Conservation (phyloP, 345 rosid species). For the Eucalyptus urophylla region DNA sequence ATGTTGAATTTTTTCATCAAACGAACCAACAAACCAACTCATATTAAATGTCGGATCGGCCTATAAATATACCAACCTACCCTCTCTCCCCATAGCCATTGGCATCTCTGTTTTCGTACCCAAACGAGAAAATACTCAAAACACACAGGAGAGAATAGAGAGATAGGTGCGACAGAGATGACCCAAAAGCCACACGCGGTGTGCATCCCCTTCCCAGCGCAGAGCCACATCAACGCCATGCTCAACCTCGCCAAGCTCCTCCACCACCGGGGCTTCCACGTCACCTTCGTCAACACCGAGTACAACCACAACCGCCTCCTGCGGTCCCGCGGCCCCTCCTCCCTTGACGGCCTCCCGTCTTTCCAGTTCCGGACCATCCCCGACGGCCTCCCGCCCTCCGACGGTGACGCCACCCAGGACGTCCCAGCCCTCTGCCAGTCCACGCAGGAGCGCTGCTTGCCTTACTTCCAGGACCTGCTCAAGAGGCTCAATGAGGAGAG, state of each 20-base stretch:
- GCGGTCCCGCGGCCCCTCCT: slow-evolving; percentile 11
- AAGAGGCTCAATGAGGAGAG: not conserved
- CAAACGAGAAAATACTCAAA: too few species aligned
- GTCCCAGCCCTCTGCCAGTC: slow-evolving; percentile 19
- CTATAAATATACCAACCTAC: not conserved
- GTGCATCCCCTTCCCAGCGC: slow-evolving; percentile 9
- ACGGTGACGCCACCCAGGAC: slow-evolving; percentile 27
- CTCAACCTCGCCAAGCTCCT: slow-evolving; percentile 37
- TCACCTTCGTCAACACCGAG: slow-evolving; percentile 45
- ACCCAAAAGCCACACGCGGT: slow-evolving; percentile 25
- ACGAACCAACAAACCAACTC: too few species aligned
- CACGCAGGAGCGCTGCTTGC: not conserved
- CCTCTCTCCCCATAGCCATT: not conserved
- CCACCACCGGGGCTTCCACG: slow-evolving; percentile 23
- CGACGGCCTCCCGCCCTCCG: slow-evolving; percentile 15
- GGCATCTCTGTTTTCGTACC: not conserved
- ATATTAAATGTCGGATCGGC: too few species aligned
- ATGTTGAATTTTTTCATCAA: too few species aligned
- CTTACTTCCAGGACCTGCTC: not conserved
- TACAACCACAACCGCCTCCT: slow-evolving; percentile 32
- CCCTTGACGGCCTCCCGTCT: slow-evolving; percentile 22
- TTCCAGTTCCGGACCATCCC: slow-evolving; percentile 14
- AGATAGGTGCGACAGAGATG: not conserved
- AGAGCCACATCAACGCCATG: slow-evolving; percentile 50
- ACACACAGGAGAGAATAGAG: not conserved